A percentile compares a stretch with the other conserved stretches of the same genome.
phyloP scores from a whole-genome alignment of 352 stramenopile genomes.

The Pythium diclinum region DNA sequence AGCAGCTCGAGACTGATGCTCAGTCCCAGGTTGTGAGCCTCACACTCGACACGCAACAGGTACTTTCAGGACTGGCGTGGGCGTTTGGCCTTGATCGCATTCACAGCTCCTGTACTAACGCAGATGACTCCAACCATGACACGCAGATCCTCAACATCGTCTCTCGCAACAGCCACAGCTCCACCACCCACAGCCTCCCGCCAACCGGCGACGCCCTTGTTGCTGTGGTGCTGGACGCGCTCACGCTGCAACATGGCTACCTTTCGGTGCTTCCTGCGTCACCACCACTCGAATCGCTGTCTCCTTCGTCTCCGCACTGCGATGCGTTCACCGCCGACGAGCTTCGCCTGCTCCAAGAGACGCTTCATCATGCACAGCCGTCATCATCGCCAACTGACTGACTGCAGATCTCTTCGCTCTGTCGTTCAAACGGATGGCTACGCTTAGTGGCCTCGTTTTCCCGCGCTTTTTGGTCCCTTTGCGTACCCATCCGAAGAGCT shows the following conservation, averaged over 20 bases:
- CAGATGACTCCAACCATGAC: not conserved
- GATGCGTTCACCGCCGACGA: constrained; percentile 25
- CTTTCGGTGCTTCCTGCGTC: not conserved
- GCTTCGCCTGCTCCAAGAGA: constrained; percentile 28
- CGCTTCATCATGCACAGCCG: constrained; percentile 13
- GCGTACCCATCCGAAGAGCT: constrained; percentile 17
- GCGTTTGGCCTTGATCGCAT: not conserved
- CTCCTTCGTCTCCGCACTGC: not conserved
- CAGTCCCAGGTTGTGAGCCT: not conserved
- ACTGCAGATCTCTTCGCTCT: not conserved
- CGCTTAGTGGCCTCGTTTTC: not conserved
- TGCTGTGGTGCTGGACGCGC: not conserved
- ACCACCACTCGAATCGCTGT: not conserved
- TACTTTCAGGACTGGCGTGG: not conserved
- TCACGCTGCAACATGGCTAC: constrained; percentile 4
- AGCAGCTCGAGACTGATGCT: not conserved
- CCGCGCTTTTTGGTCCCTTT: constrained; percentile 10
- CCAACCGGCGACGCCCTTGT: constrained; percentile 2
- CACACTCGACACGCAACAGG: constrained; percentile 8
- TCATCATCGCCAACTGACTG: not conserved
- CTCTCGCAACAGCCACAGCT: not conserved
- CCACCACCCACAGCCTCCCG: not conserved
- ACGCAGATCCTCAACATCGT: constrained; percentile 6
- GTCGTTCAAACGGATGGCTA: constrained; percentile 2
- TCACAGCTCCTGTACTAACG: not conserved